phyloP scores from a whole-genome alignment of 768 basidiomycete species.

The Rhizopogon vinicolor region DNA sequence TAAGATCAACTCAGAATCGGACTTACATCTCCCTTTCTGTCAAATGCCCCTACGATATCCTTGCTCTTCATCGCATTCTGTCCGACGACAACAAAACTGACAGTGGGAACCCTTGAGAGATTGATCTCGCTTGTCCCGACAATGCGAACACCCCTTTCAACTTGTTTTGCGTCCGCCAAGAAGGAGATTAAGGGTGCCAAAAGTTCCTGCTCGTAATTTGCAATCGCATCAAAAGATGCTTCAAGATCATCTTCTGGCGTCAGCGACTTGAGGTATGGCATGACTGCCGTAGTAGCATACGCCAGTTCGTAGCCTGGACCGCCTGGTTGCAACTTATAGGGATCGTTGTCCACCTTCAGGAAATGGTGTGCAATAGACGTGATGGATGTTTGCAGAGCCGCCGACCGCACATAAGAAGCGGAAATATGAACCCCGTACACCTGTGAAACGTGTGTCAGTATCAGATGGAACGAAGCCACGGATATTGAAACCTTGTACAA shows the following conservation, averaged over 20 bases:
- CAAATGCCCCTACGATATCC: conserved; percentile 62
- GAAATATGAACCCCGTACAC: conserved; percentile 74
- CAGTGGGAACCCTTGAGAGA: conserved; percentile 53
- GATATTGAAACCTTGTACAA: conserved; percentile 60
- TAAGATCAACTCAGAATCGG: background rate
- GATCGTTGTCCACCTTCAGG: conserved; percentile 38
- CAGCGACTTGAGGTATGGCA: conserved; percentile 61
- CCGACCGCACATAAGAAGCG: conserved; percentile 53
- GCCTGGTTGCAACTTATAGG: conserved; percentile 68
- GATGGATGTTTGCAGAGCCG: conserved; percentile 47
- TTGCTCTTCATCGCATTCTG: conserved; percentile 51
- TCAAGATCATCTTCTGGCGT: conserved; percentile 42
- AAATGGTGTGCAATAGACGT: conserved; percentile 68
- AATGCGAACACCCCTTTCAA: conserved; percentile 56
- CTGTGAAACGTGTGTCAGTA: conserved; percentile 27
- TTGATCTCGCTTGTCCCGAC: conserved; percentile 54
- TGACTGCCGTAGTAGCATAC: conserved; percentile 54
- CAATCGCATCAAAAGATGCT: conserved; percentile 53
- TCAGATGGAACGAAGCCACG: background rate
- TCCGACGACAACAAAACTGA: conserved; percentile 68
- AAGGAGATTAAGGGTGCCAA: conserved; percentile 50
- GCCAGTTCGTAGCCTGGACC: conserved; percentile 73
- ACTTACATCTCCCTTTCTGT: conserved; percentile 58
- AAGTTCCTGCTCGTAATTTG: conserved; percentile 56
- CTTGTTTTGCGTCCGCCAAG: conserved; percentile 45